Percentiles rank a stretch among this genome's conserved stretches.
phyloP scores from a whole-genome alignment of 352 stramenopile genomes.

The Phytophthora macrochlamydospora region DNA sequence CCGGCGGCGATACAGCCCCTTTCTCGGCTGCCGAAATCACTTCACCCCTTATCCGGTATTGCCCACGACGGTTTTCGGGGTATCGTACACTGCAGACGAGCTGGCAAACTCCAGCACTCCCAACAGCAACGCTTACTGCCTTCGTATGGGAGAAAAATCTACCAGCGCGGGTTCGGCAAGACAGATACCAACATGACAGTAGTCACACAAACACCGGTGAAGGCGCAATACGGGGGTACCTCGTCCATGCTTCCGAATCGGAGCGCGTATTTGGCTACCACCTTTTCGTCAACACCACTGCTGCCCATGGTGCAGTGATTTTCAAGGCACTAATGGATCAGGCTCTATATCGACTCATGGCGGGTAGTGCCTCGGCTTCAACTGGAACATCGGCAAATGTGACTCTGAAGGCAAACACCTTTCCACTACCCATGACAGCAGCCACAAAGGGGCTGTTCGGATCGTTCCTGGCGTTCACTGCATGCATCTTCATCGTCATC shows the following conservation, averaged over 20 bases:
- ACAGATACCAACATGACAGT: constrained; percentile 74
- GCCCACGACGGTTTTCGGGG: constrained; percentile 39
- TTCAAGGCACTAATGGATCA: constrained; percentile 66
- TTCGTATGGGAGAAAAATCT: constrained; percentile 43
- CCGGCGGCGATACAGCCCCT: constrained; percentile 23
- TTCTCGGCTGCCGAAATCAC: constrained; percentile 40
- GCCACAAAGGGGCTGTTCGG: constrained; percentile 47
- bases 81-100: constrained; percentile 34
- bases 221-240: constrained; percentile 44
- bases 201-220: constrained; percentile 46
- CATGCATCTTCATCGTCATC: constrained; percentile 87
- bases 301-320: constrained; percentile 45
- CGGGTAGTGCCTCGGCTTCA: constrained; percentile 46
- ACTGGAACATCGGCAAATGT: constrained; percentile 20
- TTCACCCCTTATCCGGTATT: constrained; percentile 38
- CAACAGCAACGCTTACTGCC: constrained; percentile 37
- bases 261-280: constrained; percentile 55
- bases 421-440: constrained; percentile 55
- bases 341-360: constrained; percentile 52
- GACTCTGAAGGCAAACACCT: constrained; percentile 48
- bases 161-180: constrained; percentile 41
- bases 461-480: constrained; percentile 71
- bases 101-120: constrained; percentile 22
- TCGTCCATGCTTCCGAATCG: constrained; percentile 34
- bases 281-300: constrained; percentile 57